Evolutionary conservation across 2,329 filamentous ascomycete species (phyloP), one percentile per base, ranked within the genome.

Genomic region (Colletotrichum paranaense): DNA sequence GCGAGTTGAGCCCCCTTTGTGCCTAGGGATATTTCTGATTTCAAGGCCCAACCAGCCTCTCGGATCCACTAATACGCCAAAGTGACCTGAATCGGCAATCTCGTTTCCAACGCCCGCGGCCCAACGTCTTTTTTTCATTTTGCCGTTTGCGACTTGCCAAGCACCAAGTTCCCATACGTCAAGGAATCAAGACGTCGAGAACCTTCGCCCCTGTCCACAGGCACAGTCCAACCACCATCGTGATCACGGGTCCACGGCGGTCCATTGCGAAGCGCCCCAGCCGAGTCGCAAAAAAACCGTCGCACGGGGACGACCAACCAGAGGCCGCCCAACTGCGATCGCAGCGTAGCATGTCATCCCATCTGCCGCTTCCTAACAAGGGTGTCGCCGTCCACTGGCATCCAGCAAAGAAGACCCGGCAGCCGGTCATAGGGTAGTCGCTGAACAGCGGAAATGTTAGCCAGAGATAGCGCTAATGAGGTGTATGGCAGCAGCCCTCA

Each of bases 1-100:
- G 38, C 38, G 8, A 42, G 14, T 42, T 42, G 38, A 70, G 55
- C 46, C 60, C 42, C 70, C 46, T 73, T 64, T 56, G 55, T 22
- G 46, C 56, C 66, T 62, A 9, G 65, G 57, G 22, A 26, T 30
- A 42, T 70, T 8, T 35, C 62, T 71, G 28, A 73, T 65, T 65
- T 66, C 67, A 24, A 70, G 67, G 70, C 60, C 69, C 56, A 56
- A 71, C 56, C 67, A 30, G 60, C 56, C 28, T 56, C 46, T 42
- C 52, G 57, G 52, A 35, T 72, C 72, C 72, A 73, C 72, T 32
- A 49, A 49, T 49, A 53, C n/a, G 22, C 58, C 72, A 74, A 53
- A 67, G 26, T 46, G 32, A 72, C 68, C 72, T 74, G 68, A 68
- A 72, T 64, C 38, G 32, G 68, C 42, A 74, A 68, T 72, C 53